Evolutionary conservation across 2,329 filamentous ascomycete species (phyloP), one percentile per base, ranked within the genome.

Genomic region (Coniochaeta hoffmannii): DNA sequence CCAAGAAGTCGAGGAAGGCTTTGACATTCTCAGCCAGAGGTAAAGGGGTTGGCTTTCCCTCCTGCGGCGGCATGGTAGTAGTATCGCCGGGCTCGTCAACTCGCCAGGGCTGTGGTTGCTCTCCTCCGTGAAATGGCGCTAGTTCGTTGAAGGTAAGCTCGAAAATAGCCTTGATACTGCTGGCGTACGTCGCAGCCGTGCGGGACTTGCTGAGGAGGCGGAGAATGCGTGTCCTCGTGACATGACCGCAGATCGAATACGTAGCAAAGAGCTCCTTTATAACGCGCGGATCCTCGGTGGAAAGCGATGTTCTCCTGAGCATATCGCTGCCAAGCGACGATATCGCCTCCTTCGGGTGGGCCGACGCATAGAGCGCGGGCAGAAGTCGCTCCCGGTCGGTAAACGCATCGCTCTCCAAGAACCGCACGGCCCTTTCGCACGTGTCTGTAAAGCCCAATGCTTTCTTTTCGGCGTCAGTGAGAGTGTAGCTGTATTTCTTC

Each of bases 301-400:
- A 84, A 9, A 89, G 81, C 1, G 83, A 80, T 30, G 83, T 88
- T 60, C 92, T 80, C 71, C 97, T 99, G 60, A 97, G 71, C 51
- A 95, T 82, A 63, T 96, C 91, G 56, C 97, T 90, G 0, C 89
- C 93, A n/a, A 90, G 75, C n/a, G 88, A 84, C 11, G 89, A 85
- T 35, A 97, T 85, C 9, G 87, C 82, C 34, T 86, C 90, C 61
- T 97, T 94, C 1, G 85, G 75, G 69, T 92, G 92, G 0, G 90
- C 86, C 26, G 90, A 87, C 5, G 92, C 91, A 66, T 89, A 91
- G 1, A 97, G 72, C 0, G 90, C 88, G 0, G 93, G 88, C 12
- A 97, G 69, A 63, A 97, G 90, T 31, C 91, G 85, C 65, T 97
- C 89, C 1, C 83, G 73, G 58, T 97, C 90, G 0, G 76, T 85